Evolutionary conservation across 2,329 filamentous ascomycete species (phyloP), one percentile per base, ranked within the genome.

Genomic region (Kalaharituber pfeilii): DNA sequence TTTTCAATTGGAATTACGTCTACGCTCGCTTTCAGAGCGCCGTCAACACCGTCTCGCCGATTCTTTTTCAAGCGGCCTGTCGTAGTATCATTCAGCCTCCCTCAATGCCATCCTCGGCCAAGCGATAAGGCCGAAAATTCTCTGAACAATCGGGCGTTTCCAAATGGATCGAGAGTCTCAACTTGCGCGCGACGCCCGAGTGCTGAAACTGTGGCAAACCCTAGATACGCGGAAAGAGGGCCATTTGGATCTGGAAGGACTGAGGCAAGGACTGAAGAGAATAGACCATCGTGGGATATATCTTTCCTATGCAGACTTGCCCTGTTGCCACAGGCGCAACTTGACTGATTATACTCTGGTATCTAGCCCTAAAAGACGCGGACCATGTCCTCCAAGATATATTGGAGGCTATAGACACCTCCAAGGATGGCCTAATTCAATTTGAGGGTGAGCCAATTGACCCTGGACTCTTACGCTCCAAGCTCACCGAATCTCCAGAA

Each of bases 401-500:
- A 55, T 76, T 95, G 66, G 75, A 76, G 60, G 77, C 82, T 57
- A 87, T 95, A 59, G 91, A 98, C 66, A 83, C 80, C 55, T 87
- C 88, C 66, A 79, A 80, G 25, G 87, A 96, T 68, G 86, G 89
- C 60, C 82, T 80, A 65, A 96, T 98, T 63, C 83, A 93, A 69
- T 95, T 86, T 67, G 78, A 87, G 70, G 86, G 86, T 91, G 74
- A 66, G 75, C 24, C 20, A 9, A 49, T 9, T 49, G 9, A 49
- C 44, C 44, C 20, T 9, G 9, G 9, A 20, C n/a, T 52, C 30
- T 22, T 49, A 25, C 53, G 59, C 36, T 62, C 59, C 36, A 29
- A 22, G 28, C 45, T 27, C n/a, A 6, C 36, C 9, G 9, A 45
- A 11, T 25, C 20, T 26, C 57, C 67, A 91, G 91, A 98, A 72